These are phyloP conservation scores for Boechera stricta DNA, from an alignment of 345 rosid genomes.

Conservation along the genomic window DNA sequence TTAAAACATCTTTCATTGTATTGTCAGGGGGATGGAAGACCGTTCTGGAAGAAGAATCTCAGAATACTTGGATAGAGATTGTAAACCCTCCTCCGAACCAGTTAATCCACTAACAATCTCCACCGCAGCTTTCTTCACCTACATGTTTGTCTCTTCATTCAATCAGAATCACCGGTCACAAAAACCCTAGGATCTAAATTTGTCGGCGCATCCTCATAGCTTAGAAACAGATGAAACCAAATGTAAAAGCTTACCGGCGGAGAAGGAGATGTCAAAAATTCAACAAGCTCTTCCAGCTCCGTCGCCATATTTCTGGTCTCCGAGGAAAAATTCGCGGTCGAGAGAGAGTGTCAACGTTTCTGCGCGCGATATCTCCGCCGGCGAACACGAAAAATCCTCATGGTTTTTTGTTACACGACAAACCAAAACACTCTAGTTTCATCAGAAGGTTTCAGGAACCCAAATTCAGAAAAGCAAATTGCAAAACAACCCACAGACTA, in stretches of 20 bases:
- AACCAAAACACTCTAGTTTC: not conserved
- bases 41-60: slow-evolving; percentile 70
- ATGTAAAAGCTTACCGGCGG: slow-evolving; percentile 57
- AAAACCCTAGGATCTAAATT: slow-evolving; percentile 23
- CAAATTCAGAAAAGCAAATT: not conserved
- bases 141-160: not conserved
- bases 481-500: not conserved
- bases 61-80: slow-evolving; percentile 64
- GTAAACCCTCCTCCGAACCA: slow-evolving; percentile 82
- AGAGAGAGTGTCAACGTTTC: slow-evolving; percentile 1
- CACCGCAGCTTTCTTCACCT: slow-evolving; percentile 92
- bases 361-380: slow-evolving; percentile 33
- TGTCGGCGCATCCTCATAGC: not conserved
- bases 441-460: not conserved
- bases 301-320: slow-evolving; percentile 62
- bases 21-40: slow-evolving; percentile 85
- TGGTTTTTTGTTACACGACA: slow-evolving; percentile 34
- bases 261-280: slow-evolving; percentile 72
- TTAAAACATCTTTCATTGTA: slow-evolving; percentile 7
- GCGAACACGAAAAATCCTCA: slow-evolving; percentile 37
- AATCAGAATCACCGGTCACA: slow-evolving; percentile 10
- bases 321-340: slow-evolving; percentile 6
- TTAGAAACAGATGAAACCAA: slow-evolving; percentile 24
- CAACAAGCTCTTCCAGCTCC: slow-evolving; percentile 85
- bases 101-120: slow-evolving; percentile 83